These are phyloP conservation scores for Pseudovirgaria hyperparasitica DNA, from an alignment of 2,329 filamentous ascomycete species.

Conservation along the genomic window DNA sequence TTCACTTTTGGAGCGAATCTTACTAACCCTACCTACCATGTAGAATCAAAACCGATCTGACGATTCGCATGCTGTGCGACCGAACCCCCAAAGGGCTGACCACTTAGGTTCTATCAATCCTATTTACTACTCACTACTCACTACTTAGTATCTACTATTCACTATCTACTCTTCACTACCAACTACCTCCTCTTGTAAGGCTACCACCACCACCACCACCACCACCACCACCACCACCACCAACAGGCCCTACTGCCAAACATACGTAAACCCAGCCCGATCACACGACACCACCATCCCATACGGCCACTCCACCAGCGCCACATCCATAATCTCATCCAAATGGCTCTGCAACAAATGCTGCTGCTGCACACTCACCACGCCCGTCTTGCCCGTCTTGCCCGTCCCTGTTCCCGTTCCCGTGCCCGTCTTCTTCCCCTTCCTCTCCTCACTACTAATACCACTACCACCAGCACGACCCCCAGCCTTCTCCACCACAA, in stretches of 20 bases:
- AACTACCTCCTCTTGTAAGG: no score
- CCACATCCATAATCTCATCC: constrained; percentile 77
- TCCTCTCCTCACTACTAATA: constrained; percentile 4
- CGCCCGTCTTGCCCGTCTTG: constrained; percentile 58
- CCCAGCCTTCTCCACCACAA: constrained; percentile 1
- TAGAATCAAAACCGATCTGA: no score
- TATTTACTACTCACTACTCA: no score
- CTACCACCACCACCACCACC: constrained; percentile 4
- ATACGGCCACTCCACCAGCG: constrained; percentile 79
- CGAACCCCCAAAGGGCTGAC: no score
- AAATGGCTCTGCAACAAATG: constrained; percentile 74
- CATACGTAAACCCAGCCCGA: constrained; percentile 76
- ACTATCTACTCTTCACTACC: no score
- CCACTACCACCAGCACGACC: not conserved
- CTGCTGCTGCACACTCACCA: constrained; percentile 89
- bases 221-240: constrained; percentile 6
- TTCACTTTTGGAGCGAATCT: no score
- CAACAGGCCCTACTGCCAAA: constrained; percentile 46
- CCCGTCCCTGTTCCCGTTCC: constrained; percentile 22
- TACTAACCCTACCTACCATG: no score
- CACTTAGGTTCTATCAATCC: no score
- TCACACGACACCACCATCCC: constrained; percentile 89
- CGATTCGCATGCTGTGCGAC: no score
- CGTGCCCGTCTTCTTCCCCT: constrained; percentile 14
- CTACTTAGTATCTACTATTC: no score